Evolutionary conservation across 176 grass and related monocot genomes (phyloP).

Genomic region (Phyllostachys edulis): DNA sequence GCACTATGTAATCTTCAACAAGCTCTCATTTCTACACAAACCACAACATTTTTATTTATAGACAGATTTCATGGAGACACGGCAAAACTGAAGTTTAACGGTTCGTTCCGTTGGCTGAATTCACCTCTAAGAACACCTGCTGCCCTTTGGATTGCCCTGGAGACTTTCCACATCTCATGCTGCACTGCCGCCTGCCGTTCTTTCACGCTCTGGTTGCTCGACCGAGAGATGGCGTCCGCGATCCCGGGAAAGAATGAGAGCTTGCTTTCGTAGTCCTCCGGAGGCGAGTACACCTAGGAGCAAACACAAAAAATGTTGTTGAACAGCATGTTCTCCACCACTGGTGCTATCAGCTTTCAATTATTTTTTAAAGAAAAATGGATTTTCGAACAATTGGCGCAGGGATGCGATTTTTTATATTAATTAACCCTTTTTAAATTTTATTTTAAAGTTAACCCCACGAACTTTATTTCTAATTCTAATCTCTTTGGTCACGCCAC

Average conservation of each 20-base stretch:
- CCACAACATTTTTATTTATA: neutral
- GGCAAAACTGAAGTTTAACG: neutral
- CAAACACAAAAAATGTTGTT: neutral
- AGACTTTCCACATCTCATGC: constrained; percentile 74
- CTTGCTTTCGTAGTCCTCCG: constrained; percentile 70
- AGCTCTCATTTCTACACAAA: neutral
- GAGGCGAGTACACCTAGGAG: constrained; percentile 79
- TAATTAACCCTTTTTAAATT: no score
- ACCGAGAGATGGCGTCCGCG: constrained; percentile 59
- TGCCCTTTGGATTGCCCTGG: constrained; percentile 64
- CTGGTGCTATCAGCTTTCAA: neutral
- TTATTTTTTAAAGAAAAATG: neutral
- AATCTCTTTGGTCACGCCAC: no score
- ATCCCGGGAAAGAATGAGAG: constrained; percentile 75
- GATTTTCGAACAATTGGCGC: neutral
- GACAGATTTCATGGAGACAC: constrained; percentile 16
- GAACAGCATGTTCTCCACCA: neutral
- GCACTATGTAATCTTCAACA: neutral
- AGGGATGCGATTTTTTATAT: no score
- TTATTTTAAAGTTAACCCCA: no score
- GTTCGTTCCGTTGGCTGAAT: constrained; percentile 19
- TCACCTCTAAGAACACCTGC: constrained; percentile 59
- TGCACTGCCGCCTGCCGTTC: constrained; percentile 18
- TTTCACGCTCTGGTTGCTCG: neutral
- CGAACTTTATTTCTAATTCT: no score